These are phyloP conservation scores for Diphasiastrum complanatum DNA, from an alignment of 83 land plant species.

Conservation along the genomic window DNA sequence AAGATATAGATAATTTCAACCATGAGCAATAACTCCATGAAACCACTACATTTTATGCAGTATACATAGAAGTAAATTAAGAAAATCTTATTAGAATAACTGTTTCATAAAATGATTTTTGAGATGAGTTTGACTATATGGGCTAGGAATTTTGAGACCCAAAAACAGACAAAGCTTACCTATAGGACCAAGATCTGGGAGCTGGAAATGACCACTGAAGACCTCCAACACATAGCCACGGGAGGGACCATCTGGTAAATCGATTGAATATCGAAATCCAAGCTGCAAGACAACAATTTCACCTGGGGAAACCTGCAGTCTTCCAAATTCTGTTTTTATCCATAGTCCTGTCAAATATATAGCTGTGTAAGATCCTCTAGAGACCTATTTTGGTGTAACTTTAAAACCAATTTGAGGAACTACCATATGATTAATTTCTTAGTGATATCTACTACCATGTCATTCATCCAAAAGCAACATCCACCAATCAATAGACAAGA, in stretches of 20 bases:
- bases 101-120: background rate
- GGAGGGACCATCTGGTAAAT: constrained; percentile 90
- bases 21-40: background rate
- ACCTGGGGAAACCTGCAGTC: constrained; percentile 73
- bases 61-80: background rate
- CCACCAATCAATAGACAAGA: no score
- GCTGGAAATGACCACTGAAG: constrained; percentile 85
- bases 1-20: background rate
- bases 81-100: background rate
- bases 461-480: no score
- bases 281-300: constrained; percentile 84
- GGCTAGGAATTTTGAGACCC: no score
- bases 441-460: no score
- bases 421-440: no score
- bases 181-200: constrained; percentile 96
- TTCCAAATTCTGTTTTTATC: constrained; percentile 93
- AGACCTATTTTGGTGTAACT: no score
- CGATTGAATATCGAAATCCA: constrained; percentile 75
- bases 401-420: no score
- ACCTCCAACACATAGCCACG: constrained; percentile 96
- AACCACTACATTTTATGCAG: background rate
- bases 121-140: no score
- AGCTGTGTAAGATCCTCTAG: no score
- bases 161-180: constrained; percentile 38
- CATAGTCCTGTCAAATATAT: constrained; percentile 60